phyloP scores from a whole-genome alignment of 2,329 filamentous ascomycete species.

The Xylaria hypoxylon region DNA sequence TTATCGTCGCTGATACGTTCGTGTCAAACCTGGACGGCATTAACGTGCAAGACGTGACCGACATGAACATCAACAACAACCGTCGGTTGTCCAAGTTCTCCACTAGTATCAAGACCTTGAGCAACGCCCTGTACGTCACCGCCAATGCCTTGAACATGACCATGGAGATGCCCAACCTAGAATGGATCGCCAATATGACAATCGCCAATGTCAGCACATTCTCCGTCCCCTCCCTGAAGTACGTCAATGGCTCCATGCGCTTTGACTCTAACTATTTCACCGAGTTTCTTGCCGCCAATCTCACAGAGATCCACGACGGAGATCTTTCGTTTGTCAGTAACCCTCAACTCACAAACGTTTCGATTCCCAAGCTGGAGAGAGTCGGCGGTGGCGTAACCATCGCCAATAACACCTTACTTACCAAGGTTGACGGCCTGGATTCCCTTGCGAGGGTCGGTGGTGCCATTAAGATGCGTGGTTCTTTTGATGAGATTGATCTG shows the following conservation, averaged over 20 bases:
- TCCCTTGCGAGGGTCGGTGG: constrained; percentile 77
- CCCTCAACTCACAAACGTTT: constrained; percentile 75
- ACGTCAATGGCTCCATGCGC: constrained; percentile 82
- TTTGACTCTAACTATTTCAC: constrained; percentile 84
- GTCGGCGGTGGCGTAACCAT: constrained; percentile 85
- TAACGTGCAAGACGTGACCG: constrained; percentile 77
- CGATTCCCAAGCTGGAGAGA: constrained; percentile 73
- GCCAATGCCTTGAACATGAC: constrained; percentile 81
- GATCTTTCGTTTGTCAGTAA: constrained; percentile 74
- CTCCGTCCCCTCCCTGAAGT: constrained; percentile 76
- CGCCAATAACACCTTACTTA: constrained; percentile 85
- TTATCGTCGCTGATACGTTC: constrained; percentile 88
- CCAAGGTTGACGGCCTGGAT: constrained; percentile 74
- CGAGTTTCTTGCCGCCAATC: constrained; percentile 72
- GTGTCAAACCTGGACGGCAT: constrained; percentile 83
- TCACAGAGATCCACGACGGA: constrained; percentile 72
- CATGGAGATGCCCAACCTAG: constrained; percentile 81
- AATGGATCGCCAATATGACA: constrained; percentile 82
- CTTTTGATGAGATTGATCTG: constrained; percentile 79
- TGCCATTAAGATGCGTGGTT: constrained; percentile 86
- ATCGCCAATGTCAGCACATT: constrained; percentile 84
- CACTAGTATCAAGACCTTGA: constrained; percentile 82
- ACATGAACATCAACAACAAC: constrained; percentile 93
- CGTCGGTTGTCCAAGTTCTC: constrained; percentile 78
- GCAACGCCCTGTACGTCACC: constrained; percentile 75